phyloP scores from a whole-genome alignment of 2,329 filamentous ascomycete genomes.

The Akanthomyces lecanii region DNA sequence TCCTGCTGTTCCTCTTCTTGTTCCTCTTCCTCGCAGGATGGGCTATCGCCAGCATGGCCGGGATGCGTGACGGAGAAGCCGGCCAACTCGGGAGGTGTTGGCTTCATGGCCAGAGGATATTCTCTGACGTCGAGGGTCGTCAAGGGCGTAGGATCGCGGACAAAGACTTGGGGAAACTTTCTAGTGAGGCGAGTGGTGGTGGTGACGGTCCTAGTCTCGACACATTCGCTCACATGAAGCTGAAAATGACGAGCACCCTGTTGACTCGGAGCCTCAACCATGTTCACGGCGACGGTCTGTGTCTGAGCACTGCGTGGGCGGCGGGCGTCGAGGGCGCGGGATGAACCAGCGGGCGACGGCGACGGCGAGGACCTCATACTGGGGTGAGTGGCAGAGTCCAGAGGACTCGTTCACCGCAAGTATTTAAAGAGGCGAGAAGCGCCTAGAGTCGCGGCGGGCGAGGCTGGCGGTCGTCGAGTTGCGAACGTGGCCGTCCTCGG shows the following conservation, averaged over 20 bases:
- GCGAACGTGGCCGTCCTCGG: not conserved
- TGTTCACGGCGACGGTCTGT: constrained; percentile 45
- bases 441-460: not conserved
- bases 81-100: constrained; percentile 74
- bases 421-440: not conserved
- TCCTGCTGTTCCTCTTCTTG: constrained; percentile 26
- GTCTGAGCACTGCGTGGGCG: constrained; percentile 32
- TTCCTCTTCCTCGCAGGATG: constrained; percentile 11
- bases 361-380: constrained; percentile 37
- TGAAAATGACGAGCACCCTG: constrained; percentile 40
- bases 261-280: constrained; percentile 37
- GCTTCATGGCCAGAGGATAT: constrained; percentile 79
- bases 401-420: not conserved
- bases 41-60: not conserved
- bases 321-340: constrained; percentile 36
- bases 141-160: constrained; percentile 68
- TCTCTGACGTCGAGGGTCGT: constrained; percentile 77
- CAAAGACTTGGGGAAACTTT: constrained; percentile 79
- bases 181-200: constrained; percentile 87
- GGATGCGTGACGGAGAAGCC: constrained; percentile 56
- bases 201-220: constrained; percentile 71
- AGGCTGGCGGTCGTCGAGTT: not conserved
- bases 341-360: constrained; percentile 21
- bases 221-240: constrained; percentile 59
- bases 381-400: not conserved